phyloP scores from a whole-genome alignment of 805 yeast genomes.

The Kodamaea hsintzibuensis region DNA sequence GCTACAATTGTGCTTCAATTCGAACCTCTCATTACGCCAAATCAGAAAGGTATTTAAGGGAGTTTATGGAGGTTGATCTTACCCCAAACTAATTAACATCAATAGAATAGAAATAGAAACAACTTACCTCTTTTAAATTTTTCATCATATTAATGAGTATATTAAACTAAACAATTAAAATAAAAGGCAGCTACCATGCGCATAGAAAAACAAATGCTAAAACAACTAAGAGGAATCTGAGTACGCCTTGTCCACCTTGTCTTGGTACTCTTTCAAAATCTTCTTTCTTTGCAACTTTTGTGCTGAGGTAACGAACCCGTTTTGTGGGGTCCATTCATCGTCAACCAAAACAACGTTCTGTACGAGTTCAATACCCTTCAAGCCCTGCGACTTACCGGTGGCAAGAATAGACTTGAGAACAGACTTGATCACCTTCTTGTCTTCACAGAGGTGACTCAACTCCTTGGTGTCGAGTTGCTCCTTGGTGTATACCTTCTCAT shows the following conservation, averaged over 20 bases:
- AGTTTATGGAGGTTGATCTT: constrained; percentile 39
- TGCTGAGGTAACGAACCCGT: constrained; percentile 91
- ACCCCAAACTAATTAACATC: too few relatives aligned
- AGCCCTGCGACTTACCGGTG: constrained; percentile 80
- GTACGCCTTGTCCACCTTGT: constrained; percentile 68
- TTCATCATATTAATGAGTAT: neutral
- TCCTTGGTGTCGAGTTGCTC: constrained; percentile 45
- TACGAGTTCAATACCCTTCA: constrained; percentile 81
- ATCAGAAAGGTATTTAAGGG: constrained; percentile 49
- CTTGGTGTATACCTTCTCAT: constrained; percentile 49
- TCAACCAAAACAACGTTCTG: constrained; percentile 76
- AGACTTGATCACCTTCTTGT: constrained; percentile 54
- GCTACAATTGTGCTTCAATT: constrained; percentile 54
- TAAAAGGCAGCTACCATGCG: neutral
- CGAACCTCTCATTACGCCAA: constrained; percentile 36
- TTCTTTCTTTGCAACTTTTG: constrained; percentile 94
- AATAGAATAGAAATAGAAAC: neutral
- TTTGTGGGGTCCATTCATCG: constrained; percentile 98
- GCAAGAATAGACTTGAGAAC: constrained; percentile 60
- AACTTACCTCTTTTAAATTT: too few relatives aligned
- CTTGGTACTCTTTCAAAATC: constrained; percentile 69
- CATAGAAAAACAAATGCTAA: neutral
- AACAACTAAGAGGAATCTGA: constrained; percentile 8
- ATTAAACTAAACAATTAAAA: neutral
- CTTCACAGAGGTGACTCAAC: constrained; percentile 51